A percentile compares a stretch with the other conserved stretches of the same genome.
Conservation (phyloP, 1,139 yeast genomes). For the Ashbya aceris region DNA sequence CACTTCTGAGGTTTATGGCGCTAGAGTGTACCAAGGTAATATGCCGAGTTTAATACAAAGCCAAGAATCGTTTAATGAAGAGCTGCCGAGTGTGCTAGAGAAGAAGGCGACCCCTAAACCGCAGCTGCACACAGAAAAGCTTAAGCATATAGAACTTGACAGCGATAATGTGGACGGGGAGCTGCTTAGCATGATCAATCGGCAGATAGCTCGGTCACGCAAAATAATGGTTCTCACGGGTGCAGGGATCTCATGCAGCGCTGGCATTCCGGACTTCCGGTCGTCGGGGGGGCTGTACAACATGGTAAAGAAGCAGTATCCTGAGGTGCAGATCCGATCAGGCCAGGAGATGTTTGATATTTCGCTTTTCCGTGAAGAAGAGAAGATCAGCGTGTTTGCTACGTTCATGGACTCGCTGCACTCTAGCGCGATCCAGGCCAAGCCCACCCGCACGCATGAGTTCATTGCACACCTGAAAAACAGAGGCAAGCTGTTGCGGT, state of each 20-base stretch:
- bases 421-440: slow-evolving; percentile 50
- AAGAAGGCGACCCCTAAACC: slow-evolving; percentile 5
- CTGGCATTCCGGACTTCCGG: slow-evolving; percentile 93
- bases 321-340: slow-evolving; percentile 45
- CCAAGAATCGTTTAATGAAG: slow-evolving; percentile 10
- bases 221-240: slow-evolving; percentile 67
- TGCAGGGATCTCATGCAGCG: slow-evolving; percentile 93
- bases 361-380: slow-evolving; percentile 60
- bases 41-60: slow-evolving; percentile 9
- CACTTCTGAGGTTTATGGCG: no score
- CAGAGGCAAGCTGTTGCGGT: slow-evolving; percentile 60
- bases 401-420: slow-evolving; percentile 49
- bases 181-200: slow-evolving; percentile 15
- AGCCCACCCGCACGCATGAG: slow-evolving; percentile 76
- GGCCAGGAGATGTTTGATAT: slow-evolving; percentile 91
- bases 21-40: background rate
- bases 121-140: slow-evolving; percentile 6
- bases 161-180: slow-evolving; percentile 3
- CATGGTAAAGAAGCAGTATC: slow-evolving; percentile 55
- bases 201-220: slow-evolving; percentile 28
- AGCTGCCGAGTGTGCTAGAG: slow-evolving; percentile 6
- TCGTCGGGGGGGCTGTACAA: slow-evolving; percentile 77
- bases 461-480: slow-evolving; percentile 61
- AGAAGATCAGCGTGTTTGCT: slow-evolving; percentile 56
- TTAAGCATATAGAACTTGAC: slow-evolving; percentile 5